Conservation (phyloP, 179 eudicot genomes). For the Sideroxylon spinosum region DNA sequence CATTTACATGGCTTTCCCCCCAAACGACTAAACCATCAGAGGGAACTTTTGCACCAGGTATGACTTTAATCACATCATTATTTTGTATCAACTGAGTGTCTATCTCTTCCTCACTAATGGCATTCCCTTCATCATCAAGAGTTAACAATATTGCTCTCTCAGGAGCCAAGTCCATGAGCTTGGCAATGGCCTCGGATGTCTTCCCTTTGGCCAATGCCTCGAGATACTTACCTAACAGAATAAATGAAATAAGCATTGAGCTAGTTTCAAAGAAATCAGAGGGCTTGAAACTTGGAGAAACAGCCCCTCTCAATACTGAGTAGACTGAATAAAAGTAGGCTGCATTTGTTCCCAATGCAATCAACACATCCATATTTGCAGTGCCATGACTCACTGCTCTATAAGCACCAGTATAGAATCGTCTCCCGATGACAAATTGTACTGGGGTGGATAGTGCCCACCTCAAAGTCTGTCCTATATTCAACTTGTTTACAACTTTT, state of each 20-base stretch:
- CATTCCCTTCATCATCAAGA: constrained; percentile 48
- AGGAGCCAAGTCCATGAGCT: constrained; percentile 81
- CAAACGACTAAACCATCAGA: constrained; percentile 74
- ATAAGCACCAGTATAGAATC: constrained; percentile 69
- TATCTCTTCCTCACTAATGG: constrained; percentile 53
- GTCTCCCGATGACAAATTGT: constrained; percentile 65
- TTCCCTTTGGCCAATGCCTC: constrained; percentile 84
- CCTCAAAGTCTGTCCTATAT: constrained; percentile 54
- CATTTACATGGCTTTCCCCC: constrained; percentile 85
- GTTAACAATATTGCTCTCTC: constrained; percentile 55
- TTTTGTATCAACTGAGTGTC: constrained; percentile 72
- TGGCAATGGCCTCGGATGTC: constrained; percentile 88
- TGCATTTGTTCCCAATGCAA: constrained; percentile 77
- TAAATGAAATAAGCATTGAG: constrained; percentile 78
- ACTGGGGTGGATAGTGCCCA: constrained; percentile 75
- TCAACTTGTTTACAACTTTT: constrained; percentile 59
- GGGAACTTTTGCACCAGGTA: constrained; percentile 82
- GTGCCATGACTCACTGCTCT: constrained; percentile 65
- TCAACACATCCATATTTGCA: constrained; percentile 85
- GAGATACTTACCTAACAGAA: constrained; percentile 76
- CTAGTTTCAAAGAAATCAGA: constrained; percentile 84
- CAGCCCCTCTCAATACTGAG: constrained; percentile 54
- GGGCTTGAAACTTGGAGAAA: constrained; percentile 50
- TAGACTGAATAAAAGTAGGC: constrained; percentile 83
- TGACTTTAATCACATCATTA: constrained; percentile 63